Evolutionary conservation across 2,329 filamentous ascomycete genomes (phyloP), one percentile per base, ranked within the genome.

Genomic region (Coleophoma eucalyptorum): DNA sequence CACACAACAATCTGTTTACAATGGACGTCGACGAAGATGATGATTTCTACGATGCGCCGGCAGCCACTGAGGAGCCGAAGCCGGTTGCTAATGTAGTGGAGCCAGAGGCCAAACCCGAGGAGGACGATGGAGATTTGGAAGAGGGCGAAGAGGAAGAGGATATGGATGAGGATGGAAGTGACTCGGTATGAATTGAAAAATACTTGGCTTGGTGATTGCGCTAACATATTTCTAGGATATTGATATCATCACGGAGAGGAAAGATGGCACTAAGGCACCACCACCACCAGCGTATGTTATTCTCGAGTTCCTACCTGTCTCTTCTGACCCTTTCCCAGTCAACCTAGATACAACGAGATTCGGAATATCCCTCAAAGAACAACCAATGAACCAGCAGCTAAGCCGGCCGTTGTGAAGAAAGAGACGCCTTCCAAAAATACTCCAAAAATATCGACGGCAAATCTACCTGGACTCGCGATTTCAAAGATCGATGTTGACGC

Each of bases 401-500:
- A 80, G 59, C 64, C 73, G 15, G 65, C 73, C 11, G 43, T 50
- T 0, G 58, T 67, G 40, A 80, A 77, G 60, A 77, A 76, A 56
- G 76, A 79, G 7, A 68, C 71, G 5, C 16, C 52, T 6, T 48
- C 50, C n/a, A 67, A 65, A 35, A 62, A 66, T 15, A 59, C 70
- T 4, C 69, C 69, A 52, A 61, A 61, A 12, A 50, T 62, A 5
- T 66, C 69, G 31, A 81, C 72, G 69, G 78, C 72, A 69, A 70
- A 79, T 56, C 63, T 75, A 54, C 72, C 85, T 59, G 74, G 94
- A 67, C 73, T 90, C 68, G 73, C 87, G 38, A 92, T 87, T 51
- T 96, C 91, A 12, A 92, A 83, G 45, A 81, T 97, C 55, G 89
- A 97, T 64, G 81, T 97, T 49, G 84, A 95, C 67, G 87, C 80